Evolutionary conservation across 805 yeast genomes (phyloP).

Genomic region (Maudiozyma serrabonitensis): DNA sequence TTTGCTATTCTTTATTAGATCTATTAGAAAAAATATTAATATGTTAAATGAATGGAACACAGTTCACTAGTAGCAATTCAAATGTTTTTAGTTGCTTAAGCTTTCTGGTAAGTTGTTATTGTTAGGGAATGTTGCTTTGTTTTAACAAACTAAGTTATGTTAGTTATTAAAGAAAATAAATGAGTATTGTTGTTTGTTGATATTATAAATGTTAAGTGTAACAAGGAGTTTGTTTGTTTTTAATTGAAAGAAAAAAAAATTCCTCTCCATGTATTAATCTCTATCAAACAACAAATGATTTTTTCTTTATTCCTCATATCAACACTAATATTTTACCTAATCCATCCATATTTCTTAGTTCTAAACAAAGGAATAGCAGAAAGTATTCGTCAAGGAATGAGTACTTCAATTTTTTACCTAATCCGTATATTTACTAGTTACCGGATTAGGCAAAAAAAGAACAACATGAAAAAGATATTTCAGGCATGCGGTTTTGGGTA

Average conservation of each 20-base stretch:
- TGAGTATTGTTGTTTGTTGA: neutral
- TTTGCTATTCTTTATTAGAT: too few relatives aligned
- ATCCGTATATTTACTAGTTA: neutral
- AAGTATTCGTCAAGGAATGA: neutral
- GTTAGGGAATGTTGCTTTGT: too few relatives aligned
- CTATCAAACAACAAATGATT: neutral
- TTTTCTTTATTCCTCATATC: neutral
- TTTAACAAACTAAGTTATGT: too few relatives aligned
- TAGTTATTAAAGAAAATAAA: neutral
- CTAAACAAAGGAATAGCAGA: neutral
- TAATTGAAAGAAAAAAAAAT: neutral
- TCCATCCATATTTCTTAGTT: too few relatives aligned
- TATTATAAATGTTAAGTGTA: neutral
- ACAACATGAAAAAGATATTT: neutral
- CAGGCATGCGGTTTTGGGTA: neutral
- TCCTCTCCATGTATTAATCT: neutral
- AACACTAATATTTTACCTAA: too few relatives aligned
- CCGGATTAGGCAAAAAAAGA: conserved; percentile 1
- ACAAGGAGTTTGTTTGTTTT: neutral
- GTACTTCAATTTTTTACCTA: neutral
- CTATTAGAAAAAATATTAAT: neutral
- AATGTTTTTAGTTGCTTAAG: neutral
- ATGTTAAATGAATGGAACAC: neutral
- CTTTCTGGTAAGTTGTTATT: too few relatives aligned
- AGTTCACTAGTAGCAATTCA: neutral